Evolutionary conservation across 352 stramenopile genomes (phyloP).

Genomic region (Pythium apleroticum): DNA sequence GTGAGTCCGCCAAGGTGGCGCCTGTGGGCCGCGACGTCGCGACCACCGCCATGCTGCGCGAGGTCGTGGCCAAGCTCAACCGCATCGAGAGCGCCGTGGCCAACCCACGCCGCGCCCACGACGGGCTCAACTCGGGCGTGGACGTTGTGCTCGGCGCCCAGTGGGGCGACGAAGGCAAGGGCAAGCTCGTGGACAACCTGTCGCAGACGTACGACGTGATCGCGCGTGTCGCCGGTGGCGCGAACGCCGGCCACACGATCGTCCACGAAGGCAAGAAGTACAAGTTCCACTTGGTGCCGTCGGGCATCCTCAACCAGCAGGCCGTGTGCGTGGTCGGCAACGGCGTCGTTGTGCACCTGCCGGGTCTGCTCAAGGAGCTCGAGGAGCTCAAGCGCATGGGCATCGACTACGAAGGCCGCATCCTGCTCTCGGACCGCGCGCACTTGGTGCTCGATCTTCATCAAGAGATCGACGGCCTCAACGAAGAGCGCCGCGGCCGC

Average conservation of each 20-base stretch:
- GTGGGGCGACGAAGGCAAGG: slow-evolving; percentile 99
- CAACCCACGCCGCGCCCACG: slow-evolving; percentile 73
- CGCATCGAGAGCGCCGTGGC: slow-evolving; percentile 84
- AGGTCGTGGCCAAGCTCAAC: slow-evolving; percentile 86
- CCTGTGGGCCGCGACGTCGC: slow-evolving; percentile 48
- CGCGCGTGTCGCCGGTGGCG: slow-evolving; percentile 95
- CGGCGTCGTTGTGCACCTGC: slow-evolving; percentile 97
- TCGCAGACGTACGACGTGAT: slow-evolving; percentile 96
- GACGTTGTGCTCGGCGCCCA: slow-evolving; percentile 97
- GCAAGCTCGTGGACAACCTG: slow-evolving; percentile 97
- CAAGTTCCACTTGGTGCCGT: slow-evolving; percentile 99
- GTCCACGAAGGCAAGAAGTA: slow-evolving; percentile 98
- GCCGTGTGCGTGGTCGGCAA: slow-evolving; percentile 98
- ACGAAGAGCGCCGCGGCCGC: slow-evolving; percentile 81
- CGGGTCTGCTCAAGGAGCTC: slow-evolving; percentile 95
- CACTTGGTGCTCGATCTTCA: slow-evolving; percentile 99
- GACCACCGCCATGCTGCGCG: slow-evolving; percentile 74
- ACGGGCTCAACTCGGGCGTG: slow-evolving; percentile 67
- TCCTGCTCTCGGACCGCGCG: slow-evolving; percentile 97
- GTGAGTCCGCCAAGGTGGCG: slow-evolving; percentile 20
- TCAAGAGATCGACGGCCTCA: slow-evolving; percentile 90
- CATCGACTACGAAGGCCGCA: slow-evolving; percentile 91
- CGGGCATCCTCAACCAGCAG: slow-evolving; percentile 95
- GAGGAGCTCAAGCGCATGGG: slow-evolving; percentile 89
- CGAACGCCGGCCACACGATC: slow-evolving; percentile 99